These are phyloP conservation scores for Diaporthe eres DNA, from an alignment of 2,329 filamentous ascomycete species.

Conservation along the genomic window DNA sequence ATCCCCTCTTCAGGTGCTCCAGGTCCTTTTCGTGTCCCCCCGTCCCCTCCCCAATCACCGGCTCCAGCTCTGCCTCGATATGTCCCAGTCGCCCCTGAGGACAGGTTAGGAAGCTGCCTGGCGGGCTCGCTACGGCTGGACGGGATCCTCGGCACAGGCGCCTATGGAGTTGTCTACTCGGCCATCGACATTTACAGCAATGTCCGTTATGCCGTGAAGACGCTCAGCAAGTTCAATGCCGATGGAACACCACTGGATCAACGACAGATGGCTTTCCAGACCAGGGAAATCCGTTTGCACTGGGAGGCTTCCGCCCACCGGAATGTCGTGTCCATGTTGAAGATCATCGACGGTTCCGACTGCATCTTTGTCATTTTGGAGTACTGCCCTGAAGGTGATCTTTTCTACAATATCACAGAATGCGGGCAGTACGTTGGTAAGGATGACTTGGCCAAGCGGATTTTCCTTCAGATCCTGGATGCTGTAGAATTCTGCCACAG, in stretches of 20 bases:
- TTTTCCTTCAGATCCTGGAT: slow-evolving; percentile 96
- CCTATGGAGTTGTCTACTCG: slow-evolving; percentile 96
- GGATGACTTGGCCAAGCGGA: slow-evolving; percentile 86
- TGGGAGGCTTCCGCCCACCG: slow-evolving; percentile 89
- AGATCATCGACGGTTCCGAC: slow-evolving; percentile 91
- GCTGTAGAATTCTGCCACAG: slow-evolving; percentile 96
- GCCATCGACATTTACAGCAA: slow-evolving; percentile 87
- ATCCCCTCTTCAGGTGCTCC: slow-evolving; percentile 14
- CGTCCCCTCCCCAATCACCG: slow-evolving; percentile 29
- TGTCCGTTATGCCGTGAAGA: slow-evolving; percentile 93
- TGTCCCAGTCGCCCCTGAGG: slow-evolving; percentile 79
- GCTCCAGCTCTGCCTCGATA: slow-evolving; percentile 56
- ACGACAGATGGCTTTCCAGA: slow-evolving; percentile 90
- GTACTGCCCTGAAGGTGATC: slow-evolving; percentile 95
- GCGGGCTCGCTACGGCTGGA: slow-evolving; percentile 87
- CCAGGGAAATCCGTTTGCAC: slow-evolving; percentile 92
- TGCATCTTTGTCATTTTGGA: slow-evolving; percentile 98
- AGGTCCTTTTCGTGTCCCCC: slow-evolving; percentile 23
- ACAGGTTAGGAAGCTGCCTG: slow-evolving; percentile 86
- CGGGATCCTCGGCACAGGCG: slow-evolving; percentile 89
- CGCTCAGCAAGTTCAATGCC: slow-evolving; percentile 89
- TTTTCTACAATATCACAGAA: slow-evolving; percentile 98
- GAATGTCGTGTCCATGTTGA: slow-evolving; percentile 93
- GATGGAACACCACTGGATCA: slow-evolving; percentile 81
- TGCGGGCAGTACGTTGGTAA: slow-evolving; percentile 93